Evolutionary conservation across 2,329 filamentous ascomycete genomes (phyloP).

Genomic region (Phialemoniopsis sp.): DNA sequence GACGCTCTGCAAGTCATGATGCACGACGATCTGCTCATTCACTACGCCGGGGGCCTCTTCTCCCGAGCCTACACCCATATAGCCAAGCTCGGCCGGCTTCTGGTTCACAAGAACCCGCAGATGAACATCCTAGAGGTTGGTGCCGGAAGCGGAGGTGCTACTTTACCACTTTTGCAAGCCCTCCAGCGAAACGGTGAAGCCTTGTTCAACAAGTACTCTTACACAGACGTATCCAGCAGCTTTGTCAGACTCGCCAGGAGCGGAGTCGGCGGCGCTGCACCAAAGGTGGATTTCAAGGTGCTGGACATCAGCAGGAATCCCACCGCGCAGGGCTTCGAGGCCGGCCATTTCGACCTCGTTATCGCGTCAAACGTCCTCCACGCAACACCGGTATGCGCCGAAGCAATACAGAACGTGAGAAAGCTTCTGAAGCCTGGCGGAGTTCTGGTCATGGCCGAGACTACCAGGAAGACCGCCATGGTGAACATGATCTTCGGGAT

Average conservation of each 20-base stretch:
- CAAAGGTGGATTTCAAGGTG: slow-evolving; percentile 20
- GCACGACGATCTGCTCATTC: slow-evolving; percentile 17
- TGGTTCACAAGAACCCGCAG: slow-evolving; percentile 14
- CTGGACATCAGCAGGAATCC: slow-evolving; percentile 27
- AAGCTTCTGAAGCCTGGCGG: slow-evolving; percentile 32
- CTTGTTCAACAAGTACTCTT: slow-evolving; percentile 12
- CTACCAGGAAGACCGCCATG: neutral
- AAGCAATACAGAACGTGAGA: slow-evolving; percentile 24
- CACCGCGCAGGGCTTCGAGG: slow-evolving; percentile 24
- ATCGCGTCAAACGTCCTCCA: slow-evolving; percentile 32
- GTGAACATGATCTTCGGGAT: slow-evolving; percentile 1
- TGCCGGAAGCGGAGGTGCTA: slow-evolving; percentile 15
- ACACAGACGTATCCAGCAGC: slow-evolving; percentile 12
- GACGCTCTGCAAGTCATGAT: slow-evolving; percentile 22
- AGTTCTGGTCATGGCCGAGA: slow-evolving; percentile 24
- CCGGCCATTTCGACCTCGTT: slow-evolving; percentile 26
- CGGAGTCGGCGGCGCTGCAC: too few species aligned
- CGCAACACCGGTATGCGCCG: slow-evolving; percentile 20
- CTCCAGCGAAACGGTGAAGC: slow-evolving; percentile 8
- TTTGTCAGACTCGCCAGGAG: slow-evolving; percentile 23
- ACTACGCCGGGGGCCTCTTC: slow-evolving; percentile 21
- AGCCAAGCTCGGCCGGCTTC: slow-evolving; percentile 11
- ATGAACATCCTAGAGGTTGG: slow-evolving; percentile 33
- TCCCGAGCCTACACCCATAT: slow-evolving; percentile 13
- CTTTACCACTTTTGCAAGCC: slow-evolving; percentile 12